Percentiles rank a stretch among this genome's conserved stretches.
Conservation (phyloP, 164 flowering plant genomes). For the Sedum album region DNA sequence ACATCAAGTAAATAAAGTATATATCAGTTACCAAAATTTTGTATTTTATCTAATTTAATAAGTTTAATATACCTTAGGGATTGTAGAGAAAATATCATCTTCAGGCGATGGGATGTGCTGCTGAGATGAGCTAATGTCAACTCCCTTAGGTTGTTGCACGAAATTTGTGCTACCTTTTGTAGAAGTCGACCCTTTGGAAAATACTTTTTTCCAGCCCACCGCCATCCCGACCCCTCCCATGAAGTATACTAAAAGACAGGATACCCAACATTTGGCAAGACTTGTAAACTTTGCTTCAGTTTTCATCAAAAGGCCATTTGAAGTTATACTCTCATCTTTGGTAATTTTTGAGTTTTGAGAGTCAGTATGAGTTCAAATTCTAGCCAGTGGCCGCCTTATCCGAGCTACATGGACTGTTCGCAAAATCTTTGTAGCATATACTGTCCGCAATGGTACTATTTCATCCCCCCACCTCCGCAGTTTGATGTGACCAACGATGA, state of each 20-base stretch:
- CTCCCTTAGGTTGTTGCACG: too few relatives aligned
- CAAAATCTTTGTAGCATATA: slow-evolving; percentile 50
- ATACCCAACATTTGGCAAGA: slow-evolving; percentile 12
- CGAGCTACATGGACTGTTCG: slow-evolving; percentile 52
- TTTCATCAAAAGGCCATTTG: background rate
- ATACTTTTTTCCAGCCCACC: too few relatives aligned
- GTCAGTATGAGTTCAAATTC: slow-evolving; percentile 13
- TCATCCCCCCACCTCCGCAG: slow-evolving; percentile 76
- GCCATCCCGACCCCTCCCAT: too few relatives aligned
- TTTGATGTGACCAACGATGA: slow-evolving; percentile 12
- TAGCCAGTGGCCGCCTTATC: slow-evolving; percentile 43
- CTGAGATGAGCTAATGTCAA: too few relatives aligned
- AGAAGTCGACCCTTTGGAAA: too few relatives aligned
- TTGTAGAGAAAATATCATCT: too few relatives aligned
- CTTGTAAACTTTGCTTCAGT: slow-evolving; percentile 15
- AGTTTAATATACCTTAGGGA: too few relatives aligned
- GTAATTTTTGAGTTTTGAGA: background rate
- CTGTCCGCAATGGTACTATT: slow-evolving; percentile 80
- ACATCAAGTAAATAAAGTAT: too few relatives aligned
- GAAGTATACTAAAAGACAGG: slow-evolving; percentile 8
- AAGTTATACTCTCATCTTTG: background rate
- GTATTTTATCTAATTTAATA: too few relatives aligned
- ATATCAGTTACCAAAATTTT: too few relatives aligned
- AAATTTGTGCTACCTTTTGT: too few relatives aligned
- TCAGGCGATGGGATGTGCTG: too few relatives aligned